phyloP scores from a whole-genome alignment of 306 rosid genomes.

The Malus orientalis region DNA sequence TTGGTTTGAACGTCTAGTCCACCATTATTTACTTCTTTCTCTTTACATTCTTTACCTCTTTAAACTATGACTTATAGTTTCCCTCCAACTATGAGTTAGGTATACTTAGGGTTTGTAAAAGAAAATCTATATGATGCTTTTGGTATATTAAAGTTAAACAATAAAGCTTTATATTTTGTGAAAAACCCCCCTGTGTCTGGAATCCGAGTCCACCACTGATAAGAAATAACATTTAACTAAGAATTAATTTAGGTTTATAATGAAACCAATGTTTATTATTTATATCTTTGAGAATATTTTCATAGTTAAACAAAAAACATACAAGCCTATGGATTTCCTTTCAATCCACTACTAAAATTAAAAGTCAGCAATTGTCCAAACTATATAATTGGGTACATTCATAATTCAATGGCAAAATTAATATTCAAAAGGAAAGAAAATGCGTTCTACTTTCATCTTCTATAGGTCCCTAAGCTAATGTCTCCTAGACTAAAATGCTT shows the following conservation, averaged over 20 bases:
- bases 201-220: too few relatives aligned
- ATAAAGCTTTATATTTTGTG: too few relatives aligned
- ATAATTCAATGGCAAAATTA: not conserved
- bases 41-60: not conserved
- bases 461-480: not conserved
- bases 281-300: too few relatives aligned
- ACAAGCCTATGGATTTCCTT: not conserved
- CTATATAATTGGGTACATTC: not conserved
- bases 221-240: too few relatives aligned
- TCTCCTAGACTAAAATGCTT: not conserved
- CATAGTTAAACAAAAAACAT: not conserved
- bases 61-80: not conserved
- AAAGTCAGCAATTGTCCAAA: not conserved
- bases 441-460: not conserved
- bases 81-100: not conserved
- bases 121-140: not conserved
- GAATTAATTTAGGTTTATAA: too few relatives aligned
- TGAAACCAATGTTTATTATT: too few relatives aligned
- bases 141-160: not conserved
- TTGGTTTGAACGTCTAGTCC: not conserved
- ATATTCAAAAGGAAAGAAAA: not conserved
- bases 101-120: not conserved
- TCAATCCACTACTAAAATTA: not conserved
- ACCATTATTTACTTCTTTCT: not conserved
- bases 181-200: too few relatives aligned